Conservation (phyloP, 768 basidiomycete genomes). For the Roridomyces roridus region DNA sequence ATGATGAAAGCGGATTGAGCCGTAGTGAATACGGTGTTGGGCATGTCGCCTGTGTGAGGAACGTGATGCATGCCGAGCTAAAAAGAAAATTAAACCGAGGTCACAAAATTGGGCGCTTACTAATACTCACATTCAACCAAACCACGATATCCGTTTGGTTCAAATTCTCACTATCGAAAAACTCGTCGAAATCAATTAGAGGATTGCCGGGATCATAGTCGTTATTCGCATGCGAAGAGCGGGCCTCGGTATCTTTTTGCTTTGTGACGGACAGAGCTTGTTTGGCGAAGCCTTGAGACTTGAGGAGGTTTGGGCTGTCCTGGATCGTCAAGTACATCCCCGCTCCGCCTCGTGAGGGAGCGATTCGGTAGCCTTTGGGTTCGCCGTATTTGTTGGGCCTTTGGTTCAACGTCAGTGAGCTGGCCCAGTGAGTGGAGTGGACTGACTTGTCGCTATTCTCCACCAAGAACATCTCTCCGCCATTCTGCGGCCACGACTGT, state of each 20-base stretch:
- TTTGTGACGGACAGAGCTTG: slow-evolving; percentile 54
- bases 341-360: slow-evolving; percentile 43
- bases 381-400: slow-evolving; percentile 53
- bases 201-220: slow-evolving; percentile 55
- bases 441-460: slow-evolving; percentile 45
- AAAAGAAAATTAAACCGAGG: not conserved
- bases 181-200: slow-evolving; percentile 54
- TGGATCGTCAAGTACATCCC: slow-evolving; percentile 35
- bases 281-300: slow-evolving; percentile 60
- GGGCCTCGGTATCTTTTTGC: slow-evolving; percentile 57
- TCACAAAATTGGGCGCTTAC: not conserved
- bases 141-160: slow-evolving; percentile 27
- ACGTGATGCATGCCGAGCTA: slow-evolving; percentile 32
- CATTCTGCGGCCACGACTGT: slow-evolving; percentile 43
- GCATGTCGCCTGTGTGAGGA: slow-evolving; percentile 29
- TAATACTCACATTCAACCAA: slow-evolving; percentile 44
- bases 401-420: not conserved
- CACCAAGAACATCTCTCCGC: slow-evolving; percentile 53
- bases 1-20: slow-evolving; percentile 29
- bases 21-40: slow-evolving; percentile 29
- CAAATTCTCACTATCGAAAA: slow-evolving; percentile 48
- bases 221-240: slow-evolving; percentile 53
- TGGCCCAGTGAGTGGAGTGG: not conserved
- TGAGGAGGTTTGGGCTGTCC: slow-evolving; percentile 41
- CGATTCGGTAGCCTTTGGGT: slow-evolving; percentile 54